phyloP scores from a whole-genome alignment of 805 yeast genomes.

The Candida coquimbonensis region DNA sequence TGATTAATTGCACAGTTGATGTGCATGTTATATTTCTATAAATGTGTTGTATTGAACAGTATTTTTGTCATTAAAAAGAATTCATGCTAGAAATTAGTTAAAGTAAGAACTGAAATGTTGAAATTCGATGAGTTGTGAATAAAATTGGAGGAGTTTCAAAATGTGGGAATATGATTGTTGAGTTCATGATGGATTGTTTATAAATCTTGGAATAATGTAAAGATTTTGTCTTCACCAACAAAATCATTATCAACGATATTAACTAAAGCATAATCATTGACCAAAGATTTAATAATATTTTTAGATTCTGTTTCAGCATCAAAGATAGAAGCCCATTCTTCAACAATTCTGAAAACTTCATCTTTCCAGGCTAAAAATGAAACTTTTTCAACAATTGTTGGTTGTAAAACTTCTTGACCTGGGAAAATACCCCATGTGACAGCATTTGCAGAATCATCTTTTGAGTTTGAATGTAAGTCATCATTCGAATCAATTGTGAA shows the following conservation, averaged over 20 bases:
- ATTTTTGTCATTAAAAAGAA: constrained; percentile 1
- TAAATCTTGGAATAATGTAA: constrained; percentile 38
- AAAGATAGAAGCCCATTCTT: constrained; percentile 68
- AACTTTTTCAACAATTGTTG: constrained; percentile 88
- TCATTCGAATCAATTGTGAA: constrained; percentile 64
- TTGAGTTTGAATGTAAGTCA: constrained; percentile 59
- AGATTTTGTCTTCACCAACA: constrained; percentile 51
- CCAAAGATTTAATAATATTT: constrained; percentile 36
- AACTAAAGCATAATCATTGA: constrained; percentile 60
- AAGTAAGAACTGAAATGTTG: constrained; percentile 5
- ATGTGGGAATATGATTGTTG: too few relatives aligned
- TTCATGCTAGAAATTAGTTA: constrained; percentile 1
- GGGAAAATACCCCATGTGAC: constrained; percentile 99
- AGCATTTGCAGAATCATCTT: constrained; percentile 72
- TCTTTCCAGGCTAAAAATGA: constrained; percentile 97
- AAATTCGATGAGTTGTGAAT: background rate
- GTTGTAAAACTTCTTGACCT: constrained; percentile 89
- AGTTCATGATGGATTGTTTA: constrained; percentile 2
- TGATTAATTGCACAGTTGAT: constrained; percentile 2
- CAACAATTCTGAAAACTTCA: constrained; percentile 77
- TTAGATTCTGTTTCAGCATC: constrained; percentile 28
- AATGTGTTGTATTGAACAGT: constrained; percentile 1
- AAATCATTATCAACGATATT: constrained; percentile 89
- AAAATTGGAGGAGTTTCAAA: too few relatives aligned
- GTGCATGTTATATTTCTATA: constrained; percentile 1